Base-by-base conservation (phyloP, 2,329 filamentous ascomycete genomes). In the Gliomastix tumulicola region DNA sequence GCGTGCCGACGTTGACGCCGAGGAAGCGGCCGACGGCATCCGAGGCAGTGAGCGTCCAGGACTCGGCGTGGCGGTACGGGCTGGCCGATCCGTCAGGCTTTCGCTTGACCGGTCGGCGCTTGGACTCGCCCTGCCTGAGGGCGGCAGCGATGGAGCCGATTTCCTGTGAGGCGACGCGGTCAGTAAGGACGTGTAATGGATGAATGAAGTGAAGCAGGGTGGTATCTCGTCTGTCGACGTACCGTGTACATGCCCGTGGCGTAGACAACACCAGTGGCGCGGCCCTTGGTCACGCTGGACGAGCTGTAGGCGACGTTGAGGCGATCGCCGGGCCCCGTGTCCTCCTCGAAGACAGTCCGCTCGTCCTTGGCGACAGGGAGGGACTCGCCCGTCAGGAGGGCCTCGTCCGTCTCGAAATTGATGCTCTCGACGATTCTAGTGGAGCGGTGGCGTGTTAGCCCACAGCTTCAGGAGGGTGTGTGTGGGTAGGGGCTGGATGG, bases 361-460 rank as follows among this genome's bases (percentile, higher is more conserved):
- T 66, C 51, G 46, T 71, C 62, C 58, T 82, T 74, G 51, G 63
- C 65, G 3, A 78, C 71, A 15, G 77, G 76, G 1, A 79, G 60
- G 8, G 77, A 79, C 53, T 82, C 78, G 34, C 78, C 78, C 3
- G 78, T 82, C 11, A 82, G 65, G 16, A 79, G 64, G 2, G 76
- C 75, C 52, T 82, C 77, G 42, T 88, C 80, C 43, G 77, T 82
- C 46, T 80, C 78, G 30, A 81, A 70, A 54, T 84, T 84, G 61
- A 82, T 71, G 18, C 66, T 70, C 43, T 79, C 71, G 25, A 78
- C 47, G 3, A 72, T n/a, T n/a, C n/a, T n/a, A n/a, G n/a, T n/a
- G n/a, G 49, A 35, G 31, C 34, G 18, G 15, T n/a, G 13, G 27
- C 13, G 6, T 15, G 17, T 30, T 13, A 25, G 22, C n/a, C 23